These are phyloP conservation scores for Tinospora cordifolia DNA, from an alignment of 164 flowering plant species.

Conservation along the genomic window DNA sequence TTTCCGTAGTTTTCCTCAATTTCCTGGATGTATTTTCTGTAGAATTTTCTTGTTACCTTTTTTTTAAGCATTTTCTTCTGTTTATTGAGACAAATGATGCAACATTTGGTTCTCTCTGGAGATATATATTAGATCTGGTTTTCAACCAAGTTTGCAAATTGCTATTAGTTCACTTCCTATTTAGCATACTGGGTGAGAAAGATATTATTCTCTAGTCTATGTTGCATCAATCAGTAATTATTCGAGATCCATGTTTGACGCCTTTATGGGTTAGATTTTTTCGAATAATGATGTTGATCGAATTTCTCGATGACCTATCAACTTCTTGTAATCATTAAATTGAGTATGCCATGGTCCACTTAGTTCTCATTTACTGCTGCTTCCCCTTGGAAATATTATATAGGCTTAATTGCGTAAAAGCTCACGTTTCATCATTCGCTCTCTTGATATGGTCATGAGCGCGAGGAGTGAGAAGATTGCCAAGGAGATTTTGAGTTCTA, in stretches of 20 bases:
- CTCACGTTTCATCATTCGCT: conserved; percentile 6
- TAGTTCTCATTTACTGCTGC: conserved; percentile 11
- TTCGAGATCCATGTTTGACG: conserved; percentile 10
- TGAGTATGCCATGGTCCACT: not conserved
- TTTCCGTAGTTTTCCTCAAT: not conserved
- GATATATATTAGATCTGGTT: conserved; percentile 9
- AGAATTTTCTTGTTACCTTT: conserved; percentile 2
- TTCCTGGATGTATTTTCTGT: conserved; percentile 22
- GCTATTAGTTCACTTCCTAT: not conserved
- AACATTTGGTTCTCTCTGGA: conserved; percentile 7
- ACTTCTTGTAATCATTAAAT: conserved; percentile 4
- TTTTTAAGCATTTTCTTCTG: conserved; percentile 15
- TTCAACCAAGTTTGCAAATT: conserved; percentile 2
- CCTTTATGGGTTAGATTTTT: conserved; percentile 5
- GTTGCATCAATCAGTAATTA: conserved; percentile 2
- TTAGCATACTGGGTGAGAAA: not conserved
- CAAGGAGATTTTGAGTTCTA: conserved; percentile 3
- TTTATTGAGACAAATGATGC: conserved; percentile 10
- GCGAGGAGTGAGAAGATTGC: not conserved
- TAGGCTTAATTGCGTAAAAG: conserved; percentile 16
- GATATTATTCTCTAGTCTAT: not conserved
- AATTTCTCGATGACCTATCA: not conserved
- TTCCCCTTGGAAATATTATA: conserved; percentile 14
- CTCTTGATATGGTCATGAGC: conserved; percentile 3
- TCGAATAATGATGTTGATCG: not conserved